Evolutionary conservation across 805 yeast species (phyloP), one percentile per base, ranked within the genome.

Genomic region (Candida sonorensis): DNA sequence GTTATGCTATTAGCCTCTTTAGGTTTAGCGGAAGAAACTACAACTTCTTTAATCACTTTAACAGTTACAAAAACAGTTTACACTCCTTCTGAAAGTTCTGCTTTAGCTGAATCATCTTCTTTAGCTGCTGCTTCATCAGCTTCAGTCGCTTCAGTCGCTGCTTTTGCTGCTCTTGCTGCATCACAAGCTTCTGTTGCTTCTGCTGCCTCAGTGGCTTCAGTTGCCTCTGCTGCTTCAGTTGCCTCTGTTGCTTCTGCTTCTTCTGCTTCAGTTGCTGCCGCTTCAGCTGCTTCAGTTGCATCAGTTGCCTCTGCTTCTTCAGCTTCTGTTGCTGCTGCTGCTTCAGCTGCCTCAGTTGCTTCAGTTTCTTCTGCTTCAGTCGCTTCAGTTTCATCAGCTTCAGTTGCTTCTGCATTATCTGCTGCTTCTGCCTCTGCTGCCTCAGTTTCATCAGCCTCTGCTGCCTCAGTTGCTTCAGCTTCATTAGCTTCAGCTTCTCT

Each of bases 11-110:
- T 56, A 12, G 44, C 50, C 10, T 26, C 54, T 14, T 25, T 33
- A 4, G 53, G 41, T 34, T 30, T 34, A 10, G 62, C 60, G 20
- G 64, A 57, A 14, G 51, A 41, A 14, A 64, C 66, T 19, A 64
- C 71, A 29, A 67, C 74, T 34, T 50, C 63, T 18, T 40, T 51
- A 18, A 47, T 64, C 33, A 69, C 75, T 18, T 44, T 69, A 37
- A 69, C 75, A 16, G 53, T 66, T 36, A 69, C 75, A 29, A 53
- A 55, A 32, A 69, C 75, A 18, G 31, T 66, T 27, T 59, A 66
- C 46, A 56, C 72, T 19, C 73, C 75, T 21, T 57, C 62, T 34
- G 69, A 69, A 49, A 59, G 67, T 31, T 31, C 62, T 26, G 57
- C 60, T 25, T 24, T 52, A 26, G 33, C 51, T 16, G 38, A 34